Evolutionary conservation across 441 rosid genomes (phyloP).

Genomic region (Omphalea diandra): DNA sequence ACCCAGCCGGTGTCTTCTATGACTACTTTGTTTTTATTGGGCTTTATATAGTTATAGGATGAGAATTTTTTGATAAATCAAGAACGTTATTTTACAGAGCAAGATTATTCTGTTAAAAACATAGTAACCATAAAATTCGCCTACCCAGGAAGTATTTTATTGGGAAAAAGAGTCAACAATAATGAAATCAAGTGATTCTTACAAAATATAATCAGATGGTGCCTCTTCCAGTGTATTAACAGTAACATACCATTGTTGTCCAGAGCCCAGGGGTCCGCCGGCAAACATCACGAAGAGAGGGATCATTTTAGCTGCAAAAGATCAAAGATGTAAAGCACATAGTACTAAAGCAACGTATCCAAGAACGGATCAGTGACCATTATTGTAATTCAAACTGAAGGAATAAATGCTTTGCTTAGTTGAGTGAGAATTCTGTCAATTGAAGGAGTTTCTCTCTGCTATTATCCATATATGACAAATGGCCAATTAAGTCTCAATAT

Average conservation of each 20-base stretch:
- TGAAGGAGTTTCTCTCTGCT: neutral
- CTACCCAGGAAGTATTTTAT: neutral
- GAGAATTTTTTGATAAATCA: too few species aligned
- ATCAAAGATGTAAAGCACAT: conserved; percentile 12
- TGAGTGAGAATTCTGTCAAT: neutral
- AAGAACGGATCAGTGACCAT: too few species aligned
- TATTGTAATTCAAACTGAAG: neutral
- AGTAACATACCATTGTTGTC: conserved; percentile 63
- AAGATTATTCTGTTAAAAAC: too few species aligned
- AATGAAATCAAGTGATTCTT: conserved; percentile 1
- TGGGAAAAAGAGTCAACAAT: neutral
- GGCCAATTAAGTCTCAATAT: neutral
- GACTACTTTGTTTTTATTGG: too few species aligned
- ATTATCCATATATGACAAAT: neutral
- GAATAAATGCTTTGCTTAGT: neutral
- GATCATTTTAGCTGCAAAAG: conserved; percentile 76
- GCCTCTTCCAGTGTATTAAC: neutral
- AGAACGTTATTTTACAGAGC: too few species aligned
- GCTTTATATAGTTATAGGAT: too few species aligned
- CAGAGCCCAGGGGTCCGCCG: conserved; percentile 87
- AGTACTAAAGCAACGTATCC: conserved; percentile 8
- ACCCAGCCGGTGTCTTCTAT: too few species aligned
- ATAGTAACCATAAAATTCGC: too few species aligned
- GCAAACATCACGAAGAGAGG: conserved; percentile 82
- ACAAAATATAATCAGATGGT: neutral